Conservation (phyloP, 73 alveolate genomes). For the Diophrys appendiculata region DNA sequence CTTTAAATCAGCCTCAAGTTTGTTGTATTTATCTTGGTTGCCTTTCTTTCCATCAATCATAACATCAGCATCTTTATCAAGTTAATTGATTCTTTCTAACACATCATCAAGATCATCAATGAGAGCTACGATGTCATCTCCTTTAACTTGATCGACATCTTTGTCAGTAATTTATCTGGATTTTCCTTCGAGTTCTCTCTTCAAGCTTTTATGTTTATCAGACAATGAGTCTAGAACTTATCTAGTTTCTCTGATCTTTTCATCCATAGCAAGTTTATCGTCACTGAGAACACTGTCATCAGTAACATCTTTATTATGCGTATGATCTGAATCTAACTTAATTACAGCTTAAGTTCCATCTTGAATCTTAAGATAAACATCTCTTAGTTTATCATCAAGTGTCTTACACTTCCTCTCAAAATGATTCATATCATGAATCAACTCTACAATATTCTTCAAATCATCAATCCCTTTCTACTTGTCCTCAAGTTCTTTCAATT, state of each 20-base stretch:
- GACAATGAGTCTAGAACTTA: not conserved
- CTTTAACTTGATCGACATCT: not conserved
- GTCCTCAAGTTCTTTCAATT: not conserved
- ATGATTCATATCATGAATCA: conserved; percentile 3
- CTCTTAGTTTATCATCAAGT: not conserved
- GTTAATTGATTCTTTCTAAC: not conserved
- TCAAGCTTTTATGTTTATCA: not conserved
- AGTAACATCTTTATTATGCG: not conserved
- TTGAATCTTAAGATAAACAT: not conserved
- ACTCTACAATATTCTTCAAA: not conserved
- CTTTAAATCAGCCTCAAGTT: not conserved
- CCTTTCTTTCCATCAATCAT: not conserved
- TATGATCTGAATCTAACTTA: not conserved
- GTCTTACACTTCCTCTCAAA: conserved; percentile 5
- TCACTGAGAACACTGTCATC: not conserved
- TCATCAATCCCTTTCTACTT: conserved; percentile 1
- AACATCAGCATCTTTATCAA: not conserved
- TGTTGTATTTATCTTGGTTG: not conserved
- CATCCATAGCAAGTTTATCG: not conserved
- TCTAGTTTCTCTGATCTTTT: not conserved
- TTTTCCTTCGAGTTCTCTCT: not conserved
- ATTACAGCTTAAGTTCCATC: conserved; percentile 2
- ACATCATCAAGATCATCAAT: not conserved
- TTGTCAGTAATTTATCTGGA: not conserved
- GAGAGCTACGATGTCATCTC: not conserved